Evolutionary conservation across 768 basidiomycete genomes (phyloP).

Genomic region (Austroboletus festivus): DNA sequence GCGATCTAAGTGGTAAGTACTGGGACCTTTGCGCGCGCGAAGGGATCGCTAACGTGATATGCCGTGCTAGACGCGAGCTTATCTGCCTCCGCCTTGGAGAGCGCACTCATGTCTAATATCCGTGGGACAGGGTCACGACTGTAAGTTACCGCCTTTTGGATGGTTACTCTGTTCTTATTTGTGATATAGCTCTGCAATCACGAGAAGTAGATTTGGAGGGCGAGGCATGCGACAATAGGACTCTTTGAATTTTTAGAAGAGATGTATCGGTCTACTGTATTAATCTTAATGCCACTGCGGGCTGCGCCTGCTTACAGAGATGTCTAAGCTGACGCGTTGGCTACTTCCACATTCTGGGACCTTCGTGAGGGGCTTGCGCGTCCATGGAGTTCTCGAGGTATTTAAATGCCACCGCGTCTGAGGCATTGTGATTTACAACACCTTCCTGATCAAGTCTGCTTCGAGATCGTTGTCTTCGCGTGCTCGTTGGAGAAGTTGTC

Average conservation of each 20-base stretch:
- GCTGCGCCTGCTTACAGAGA: conserved; percentile 14
- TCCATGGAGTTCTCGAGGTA: conserved; percentile 6
- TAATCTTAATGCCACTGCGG: conserved; percentile 4
- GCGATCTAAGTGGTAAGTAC: conserved; percentile 75
- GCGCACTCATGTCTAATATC: conserved; percentile 74
- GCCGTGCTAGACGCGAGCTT: conserved; percentile 61
- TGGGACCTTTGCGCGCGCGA: not conserved
- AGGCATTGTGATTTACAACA: conserved; percentile 5
- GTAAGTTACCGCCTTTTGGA: conserved; percentile 61
- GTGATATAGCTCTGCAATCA: conserved; percentile 34
- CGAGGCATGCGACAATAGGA: conserved; percentile 29
- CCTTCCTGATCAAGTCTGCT: conserved; percentile 26
- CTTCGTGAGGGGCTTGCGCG: conserved; percentile 21
- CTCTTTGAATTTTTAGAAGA: not conserved
- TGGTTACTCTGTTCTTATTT: no score
- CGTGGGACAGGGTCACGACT: conserved; percentile 62
- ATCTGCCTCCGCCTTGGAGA: conserved; percentile 71
- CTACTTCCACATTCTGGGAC: conserved; percentile 15
- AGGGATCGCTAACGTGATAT: not conserved
- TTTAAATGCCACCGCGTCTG: conserved; percentile 8
- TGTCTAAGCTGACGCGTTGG: conserved; percentile 14
- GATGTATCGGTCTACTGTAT: not conserved
- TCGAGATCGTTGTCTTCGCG: conserved; percentile 2
- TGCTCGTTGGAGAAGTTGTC: not conserved
- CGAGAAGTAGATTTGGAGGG: conserved; percentile 30